Evolutionary conservation across 2,329 filamentous ascomycete genomes (phyloP), one percentile per base, ranked within the genome.

Genomic region (Hirsutella minnesotensis): DNA sequence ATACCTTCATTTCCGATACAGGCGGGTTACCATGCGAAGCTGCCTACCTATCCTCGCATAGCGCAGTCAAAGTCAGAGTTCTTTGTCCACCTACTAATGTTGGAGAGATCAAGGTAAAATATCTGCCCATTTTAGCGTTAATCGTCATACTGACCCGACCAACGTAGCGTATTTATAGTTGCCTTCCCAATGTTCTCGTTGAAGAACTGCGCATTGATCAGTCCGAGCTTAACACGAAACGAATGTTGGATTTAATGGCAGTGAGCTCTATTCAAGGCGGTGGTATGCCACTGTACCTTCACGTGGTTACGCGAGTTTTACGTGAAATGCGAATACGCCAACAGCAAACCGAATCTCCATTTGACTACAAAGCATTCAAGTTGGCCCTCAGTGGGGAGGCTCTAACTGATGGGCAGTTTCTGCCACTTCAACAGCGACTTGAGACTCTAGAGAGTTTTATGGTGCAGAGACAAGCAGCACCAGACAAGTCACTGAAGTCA

Each of bases 171-270:
- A 58, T 66, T 0, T 78, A 77, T 47, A 48, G 53, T 0, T 29
- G 43, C 0, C 56, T 76, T 1, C 54, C 57, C 0, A 65, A 69
- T 3, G 60, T 79, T 3, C 54, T 47, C 0, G 68, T 81, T 0
- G 58, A 71, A 9, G 64, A 67, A 2, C 62, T 82, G 5, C 63
- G 67, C 1, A 59, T 82, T 3, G 64, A 71, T 31, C 60, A 76
- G 27, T 47, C 54, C 0, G 60, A 79, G 29, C 64, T 82, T 1
- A 77, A 75, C 47, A 75, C 75, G 0, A 66, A 69, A 36, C 63
- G 73, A 0, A 77, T 82, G 69, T 57, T 75, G 9, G 70, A 74
- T 8, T 59, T 81, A 0, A 81, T 81, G 76, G 74, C 72, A 0
- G 67, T 77, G n/a, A 58, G 52, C 31, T 53, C 53, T 1, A 41